Conservation (phyloP, 1,139 yeast genomes). For the Pichia sp. region DNA sequence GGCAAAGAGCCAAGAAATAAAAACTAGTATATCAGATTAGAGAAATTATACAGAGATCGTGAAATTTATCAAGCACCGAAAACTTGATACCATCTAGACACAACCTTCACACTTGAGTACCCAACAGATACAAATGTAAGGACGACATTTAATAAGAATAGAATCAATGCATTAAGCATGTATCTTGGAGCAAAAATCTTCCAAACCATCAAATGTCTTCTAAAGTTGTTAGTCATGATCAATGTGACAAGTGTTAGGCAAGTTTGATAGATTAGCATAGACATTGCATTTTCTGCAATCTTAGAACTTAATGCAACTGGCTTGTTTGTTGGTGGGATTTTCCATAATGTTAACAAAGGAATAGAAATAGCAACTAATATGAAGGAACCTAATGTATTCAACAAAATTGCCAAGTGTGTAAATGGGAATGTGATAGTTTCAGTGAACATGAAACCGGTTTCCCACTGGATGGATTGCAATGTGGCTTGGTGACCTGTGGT, state of each 20-base stretch:
- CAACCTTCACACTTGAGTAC: constrained; percentile 63
- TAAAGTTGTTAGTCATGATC: constrained; percentile 79
- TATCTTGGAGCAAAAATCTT: constrained; percentile 97
- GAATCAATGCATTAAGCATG: constrained; percentile 77
- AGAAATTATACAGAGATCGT: too few relatives aligned
- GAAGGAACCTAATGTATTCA: constrained; percentile 88
- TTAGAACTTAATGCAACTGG: constrained; percentile 71
- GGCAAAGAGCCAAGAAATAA: neutral
- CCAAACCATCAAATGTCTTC: constrained; percentile 99
- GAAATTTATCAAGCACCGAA: constrained; percentile 57
- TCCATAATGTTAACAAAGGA: constrained; percentile 82
- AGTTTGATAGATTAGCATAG: constrained; percentile 68
- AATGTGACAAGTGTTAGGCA: constrained; percentile 69
- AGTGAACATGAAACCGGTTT: constrained; percentile 79
- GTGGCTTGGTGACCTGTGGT: constrained; percentile 98
- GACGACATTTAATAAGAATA: constrained; percentile 62
- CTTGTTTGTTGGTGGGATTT: constrained; percentile 58
- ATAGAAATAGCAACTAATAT: constrained; percentile 65
- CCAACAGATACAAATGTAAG: constrained; percentile 60
- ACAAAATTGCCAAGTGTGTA: constrained; percentile 74
- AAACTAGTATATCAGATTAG: too few relatives aligned
- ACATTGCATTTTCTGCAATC: constrained; percentile 69
- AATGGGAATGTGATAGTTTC: constrained; percentile 76
- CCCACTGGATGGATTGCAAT: constrained; percentile 95
- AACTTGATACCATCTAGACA: constrained; percentile 65